Conservation (phyloP, 225 moss, liverwort and hornwort species). For the Anthoceros angustus region DNA sequence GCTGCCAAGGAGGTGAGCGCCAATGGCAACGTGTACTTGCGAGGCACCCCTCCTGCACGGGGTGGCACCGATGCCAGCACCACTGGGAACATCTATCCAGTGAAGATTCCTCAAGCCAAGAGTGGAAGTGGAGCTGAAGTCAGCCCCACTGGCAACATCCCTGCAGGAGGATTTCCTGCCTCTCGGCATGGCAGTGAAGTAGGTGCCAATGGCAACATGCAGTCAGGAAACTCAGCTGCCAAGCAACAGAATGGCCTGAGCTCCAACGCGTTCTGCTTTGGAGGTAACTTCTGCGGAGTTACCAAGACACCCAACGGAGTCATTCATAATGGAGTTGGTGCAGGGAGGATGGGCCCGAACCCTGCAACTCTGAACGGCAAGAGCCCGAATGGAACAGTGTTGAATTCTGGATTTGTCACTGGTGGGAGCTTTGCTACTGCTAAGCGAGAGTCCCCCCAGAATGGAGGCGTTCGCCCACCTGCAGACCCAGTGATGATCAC, state of each 20-base stretch:
- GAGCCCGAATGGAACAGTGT: neutral
- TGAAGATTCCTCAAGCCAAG: neutral
- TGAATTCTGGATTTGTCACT: neutral
- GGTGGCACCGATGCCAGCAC: neutral
- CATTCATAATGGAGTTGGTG: neutral
- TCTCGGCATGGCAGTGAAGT: slow-evolving; percentile 5
- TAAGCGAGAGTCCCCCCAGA: neutral
- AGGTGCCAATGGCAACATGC: neutral
- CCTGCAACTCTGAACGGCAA: neutral
- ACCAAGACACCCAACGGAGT: neutral
- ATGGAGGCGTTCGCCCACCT: neutral
- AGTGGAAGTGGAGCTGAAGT: no score
- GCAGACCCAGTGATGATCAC: slow-evolving; percentile 14
- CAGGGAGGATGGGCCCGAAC: neutral
- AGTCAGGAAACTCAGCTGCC: neutral
- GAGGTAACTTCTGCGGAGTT: neutral
- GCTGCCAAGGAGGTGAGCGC: neutral
- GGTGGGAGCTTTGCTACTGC: neutral
- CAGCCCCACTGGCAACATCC: neutral
- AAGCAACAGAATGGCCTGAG: neutral
- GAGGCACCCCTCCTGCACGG: neutral
- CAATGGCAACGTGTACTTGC: neutral
- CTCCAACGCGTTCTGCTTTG: neutral
- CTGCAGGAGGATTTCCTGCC: neutral
- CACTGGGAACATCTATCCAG: neutral